phyloP scores from a whole-genome alignment of 169 alveolate genomes.

The Cryptosporidium viatorum region DNA sequence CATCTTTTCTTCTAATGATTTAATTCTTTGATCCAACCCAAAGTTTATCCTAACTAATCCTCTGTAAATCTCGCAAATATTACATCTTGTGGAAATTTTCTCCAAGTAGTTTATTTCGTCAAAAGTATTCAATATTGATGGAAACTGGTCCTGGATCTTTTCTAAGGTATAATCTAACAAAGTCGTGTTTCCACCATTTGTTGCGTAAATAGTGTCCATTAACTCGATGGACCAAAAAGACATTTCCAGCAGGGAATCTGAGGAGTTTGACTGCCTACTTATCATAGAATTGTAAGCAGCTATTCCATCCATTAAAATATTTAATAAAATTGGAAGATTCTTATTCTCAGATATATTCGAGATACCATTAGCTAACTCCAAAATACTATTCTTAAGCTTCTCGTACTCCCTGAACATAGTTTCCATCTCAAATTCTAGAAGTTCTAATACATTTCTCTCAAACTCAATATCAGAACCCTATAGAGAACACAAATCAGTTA shows the following conservation, averaged over 20 bases:
- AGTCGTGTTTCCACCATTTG: conserved; percentile 50
- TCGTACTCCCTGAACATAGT: conserved; percentile 32
- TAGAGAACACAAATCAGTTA: neutral
- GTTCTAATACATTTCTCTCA: conserved; percentile 29
- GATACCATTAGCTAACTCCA: conserved; percentile 34
- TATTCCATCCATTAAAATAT: conserved; percentile 54
- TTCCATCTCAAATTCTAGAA: conserved; percentile 15
- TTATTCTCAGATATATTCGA: conserved; percentile 31
- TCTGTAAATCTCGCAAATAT: conserved; percentile 52
- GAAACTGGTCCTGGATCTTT: conserved; percentile 52
- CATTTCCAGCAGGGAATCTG: conserved; percentile 4
- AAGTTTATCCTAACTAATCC: conserved; percentile 43
- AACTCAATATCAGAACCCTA: conserved; percentile 18
- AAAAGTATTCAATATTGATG: conserved; percentile 51
- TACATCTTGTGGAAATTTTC: conserved; percentile 1
- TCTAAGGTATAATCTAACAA: conserved; percentile 62
- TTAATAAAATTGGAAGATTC: conserved; percentile 47
- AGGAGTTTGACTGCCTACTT: neutral
- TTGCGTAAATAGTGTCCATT: conserved; percentile 60
- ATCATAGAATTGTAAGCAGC: conserved; percentile 49
- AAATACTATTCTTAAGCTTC: conserved; percentile 29
- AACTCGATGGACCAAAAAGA: conserved; percentile 65
- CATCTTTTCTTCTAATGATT: neutral
- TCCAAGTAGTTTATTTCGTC: conserved; percentile 55
- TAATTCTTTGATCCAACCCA: conserved; percentile 10